Evolutionary conservation across 352 stramenopile species (phyloP).

Genomic region (Pythium pyrilobum): DNA sequence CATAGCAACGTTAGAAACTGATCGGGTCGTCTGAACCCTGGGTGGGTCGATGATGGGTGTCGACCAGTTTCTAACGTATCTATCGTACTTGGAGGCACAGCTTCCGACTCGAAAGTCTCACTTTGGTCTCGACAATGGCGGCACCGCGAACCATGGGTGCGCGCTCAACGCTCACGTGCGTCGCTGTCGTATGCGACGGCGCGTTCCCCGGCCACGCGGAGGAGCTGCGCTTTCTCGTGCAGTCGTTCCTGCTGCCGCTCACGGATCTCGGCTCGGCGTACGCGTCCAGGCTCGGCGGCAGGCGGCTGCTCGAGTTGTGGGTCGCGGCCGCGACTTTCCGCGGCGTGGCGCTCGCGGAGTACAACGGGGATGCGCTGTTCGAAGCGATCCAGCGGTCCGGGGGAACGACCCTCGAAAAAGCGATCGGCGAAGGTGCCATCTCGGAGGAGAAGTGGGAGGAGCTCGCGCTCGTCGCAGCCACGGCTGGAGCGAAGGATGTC

Average conservation of each 20-base stretch:
- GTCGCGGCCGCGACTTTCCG: background rate
- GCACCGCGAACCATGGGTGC: too few relatives aligned
- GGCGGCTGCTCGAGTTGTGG: background rate
- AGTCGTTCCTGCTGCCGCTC: slow-evolving; percentile 5
- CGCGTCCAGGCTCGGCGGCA: background rate
- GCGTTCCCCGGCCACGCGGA: background rate
- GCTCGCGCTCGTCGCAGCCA: too few relatives aligned
- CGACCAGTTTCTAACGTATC: too few relatives aligned
- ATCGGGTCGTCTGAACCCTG: too few relatives aligned
- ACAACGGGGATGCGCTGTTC: background rate
- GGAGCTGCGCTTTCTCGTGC: background rate
- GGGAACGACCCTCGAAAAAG: background rate
- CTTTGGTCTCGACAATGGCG: too few relatives aligned
- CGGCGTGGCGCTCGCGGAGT: background rate
- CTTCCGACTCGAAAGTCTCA: too few relatives aligned
- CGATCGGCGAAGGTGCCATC: background rate
- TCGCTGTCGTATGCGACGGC: background rate
- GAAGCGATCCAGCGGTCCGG: background rate
- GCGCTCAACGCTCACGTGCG: background rate
- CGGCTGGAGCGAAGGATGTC: too few relatives aligned
- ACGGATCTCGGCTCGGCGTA: background rate
- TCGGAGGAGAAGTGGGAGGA: too few relatives aligned
- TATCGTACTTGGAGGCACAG: too few relatives aligned
- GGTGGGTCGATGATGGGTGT: too few relatives aligned
- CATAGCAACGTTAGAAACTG: too few relatives aligned